Conservation (phyloP, 78 protist species). For the Speleostelium caveatum region DNA sequence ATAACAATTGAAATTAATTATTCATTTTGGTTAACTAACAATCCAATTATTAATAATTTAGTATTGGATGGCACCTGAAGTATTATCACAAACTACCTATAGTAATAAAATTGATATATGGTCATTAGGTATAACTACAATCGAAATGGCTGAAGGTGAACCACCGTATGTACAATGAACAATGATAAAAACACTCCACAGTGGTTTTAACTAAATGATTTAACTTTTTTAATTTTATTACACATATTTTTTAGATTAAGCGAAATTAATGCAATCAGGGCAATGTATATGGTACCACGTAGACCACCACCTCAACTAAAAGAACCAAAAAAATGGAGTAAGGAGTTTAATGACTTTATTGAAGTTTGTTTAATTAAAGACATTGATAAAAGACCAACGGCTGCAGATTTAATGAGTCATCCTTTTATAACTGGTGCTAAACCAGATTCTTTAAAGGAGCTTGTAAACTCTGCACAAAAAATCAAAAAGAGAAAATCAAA, state of each 20-base stretch:
- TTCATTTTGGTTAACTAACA: background rate
- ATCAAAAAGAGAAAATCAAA: slow-evolving; percentile 22
- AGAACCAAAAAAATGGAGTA: slow-evolving; percentile 61
- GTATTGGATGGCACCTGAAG: slow-evolving; percentile 97
- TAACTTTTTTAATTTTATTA: background rate
- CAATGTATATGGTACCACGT: slow-evolving; percentile 71
- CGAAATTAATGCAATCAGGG: slow-evolving; percentile 68
- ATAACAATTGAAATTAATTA: background rate
- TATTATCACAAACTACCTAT: slow-evolving; percentile 76
- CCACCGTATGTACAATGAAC: slow-evolving; percentile 64
- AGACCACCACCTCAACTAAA: slow-evolving; percentile 76
- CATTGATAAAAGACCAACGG: slow-evolving; percentile 59
- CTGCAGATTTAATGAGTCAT: slow-evolving; percentile 22
- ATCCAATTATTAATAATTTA: slow-evolving; percentile 11
- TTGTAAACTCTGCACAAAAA: slow-evolving; percentile 12
- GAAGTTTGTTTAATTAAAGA: slow-evolving; percentile 61
- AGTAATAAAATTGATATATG: slow-evolving; percentile 92
- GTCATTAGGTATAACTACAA: slow-evolving; percentile 93
- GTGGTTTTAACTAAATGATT: background rate
- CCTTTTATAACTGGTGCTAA: slow-evolving; percentile 63
- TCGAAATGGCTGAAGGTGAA: slow-evolving; percentile 72
- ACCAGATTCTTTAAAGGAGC: slow-evolving; percentile 57
- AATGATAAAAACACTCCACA: background rate
- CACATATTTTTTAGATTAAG: slow-evolving; percentile 2
- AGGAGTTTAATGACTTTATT: slow-evolving; percentile 31